Percentiles rank a stretch among this genome's conserved stretches.
Conservation (phyloP, 495 filamentous ascomycete genomes). For the Pyrenopolyporus hunteri region DNA sequence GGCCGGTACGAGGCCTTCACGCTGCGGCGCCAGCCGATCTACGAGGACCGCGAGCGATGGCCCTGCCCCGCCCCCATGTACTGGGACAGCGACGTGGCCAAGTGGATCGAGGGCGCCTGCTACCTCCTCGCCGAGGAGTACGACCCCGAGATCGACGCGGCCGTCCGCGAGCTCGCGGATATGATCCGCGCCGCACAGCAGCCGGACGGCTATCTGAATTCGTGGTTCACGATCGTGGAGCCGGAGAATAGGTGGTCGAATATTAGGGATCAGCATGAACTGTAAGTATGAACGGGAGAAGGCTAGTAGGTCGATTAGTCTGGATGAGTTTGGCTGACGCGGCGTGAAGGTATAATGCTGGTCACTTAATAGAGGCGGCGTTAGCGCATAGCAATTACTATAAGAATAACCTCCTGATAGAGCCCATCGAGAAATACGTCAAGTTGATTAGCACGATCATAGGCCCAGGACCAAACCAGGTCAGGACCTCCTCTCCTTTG, state of each 20-base stretch:
- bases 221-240: constrained; percentile 63
- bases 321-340: constrained; percentile 7
- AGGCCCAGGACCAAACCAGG: constrained; percentile 54
- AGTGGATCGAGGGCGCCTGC: constrained; percentile 67
- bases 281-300: constrained; percentile 59
- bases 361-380: constrained; percentile 66
- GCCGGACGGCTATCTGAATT: constrained; percentile 64
- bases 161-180: constrained; percentile 59
- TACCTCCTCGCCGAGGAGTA: constrained; percentile 56
- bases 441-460: constrained; percentile 57
- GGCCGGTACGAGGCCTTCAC: constrained; percentile 63
- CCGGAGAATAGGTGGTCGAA: constrained; percentile 61
- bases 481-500: constrained; percentile 5
- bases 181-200: constrained; percentile 63
- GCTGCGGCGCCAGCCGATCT: constrained; percentile 57
- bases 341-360: constrained; percentile 58
- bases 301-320: not conserved
- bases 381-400: constrained; percentile 59
- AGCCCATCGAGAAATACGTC: constrained; percentile 60
- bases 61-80: constrained; percentile 61
- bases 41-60: constrained; percentile 56
- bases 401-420: constrained; percentile 56
- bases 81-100: constrained; percentile 67
- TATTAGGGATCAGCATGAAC: constrained; percentile 64
- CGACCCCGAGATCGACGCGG: constrained; percentile 53